These are phyloP conservation scores for Pseudocohnilembus persalinus DNA, from an alignment of 169 alveolate species.

Conservation along the genomic window DNA sequence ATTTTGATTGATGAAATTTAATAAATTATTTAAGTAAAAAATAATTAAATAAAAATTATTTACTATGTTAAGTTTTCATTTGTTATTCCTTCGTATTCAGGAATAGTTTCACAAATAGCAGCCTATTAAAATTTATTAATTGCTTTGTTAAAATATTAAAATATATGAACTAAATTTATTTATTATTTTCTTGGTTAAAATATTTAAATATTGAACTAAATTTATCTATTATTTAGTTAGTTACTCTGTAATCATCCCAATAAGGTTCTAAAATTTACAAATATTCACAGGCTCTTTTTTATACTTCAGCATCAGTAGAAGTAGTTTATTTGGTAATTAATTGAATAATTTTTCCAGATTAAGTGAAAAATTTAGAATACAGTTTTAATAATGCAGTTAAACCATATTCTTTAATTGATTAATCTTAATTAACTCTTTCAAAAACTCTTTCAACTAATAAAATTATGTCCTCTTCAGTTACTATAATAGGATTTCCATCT, in stretches of 20 bases:
- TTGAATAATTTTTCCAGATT: constrained; percentile 26
- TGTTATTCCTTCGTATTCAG: constrained; percentile 26
- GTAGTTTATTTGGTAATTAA: constrained; percentile 37
- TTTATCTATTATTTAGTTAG: too few relatives aligned
- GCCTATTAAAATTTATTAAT: too few relatives aligned
- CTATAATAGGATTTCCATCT: constrained; percentile 47
- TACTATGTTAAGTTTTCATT: not conserved
- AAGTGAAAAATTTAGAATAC: constrained; percentile 38
- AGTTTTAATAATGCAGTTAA: constrained; percentile 61
- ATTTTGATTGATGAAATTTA: too few relatives aligned
- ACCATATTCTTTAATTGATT: constrained; percentile 54
- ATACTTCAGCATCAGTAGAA: constrained; percentile 57
- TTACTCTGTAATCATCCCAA: constrained; percentile 66
- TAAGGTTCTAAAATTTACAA: constrained; percentile 45
- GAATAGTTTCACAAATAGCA: constrained; percentile 62
- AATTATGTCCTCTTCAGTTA: constrained; percentile 60
- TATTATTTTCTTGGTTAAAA: too few relatives aligned
- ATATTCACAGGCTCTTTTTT: constrained; percentile 69
- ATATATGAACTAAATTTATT: too few relatives aligned
- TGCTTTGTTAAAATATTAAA: too few relatives aligned
- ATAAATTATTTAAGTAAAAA: too few relatives aligned
- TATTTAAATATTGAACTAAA: too few relatives aligned
- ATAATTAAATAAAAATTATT: not conserved
- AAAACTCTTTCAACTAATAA: constrained; percentile 36
- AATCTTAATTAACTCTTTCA: constrained; percentile 48